Evolutionary conservation across 768 basidiomycete genomes (phyloP), one percentile per base, ranked within the genome.

Genomic region (Calocybe gangraenosa): DNA sequence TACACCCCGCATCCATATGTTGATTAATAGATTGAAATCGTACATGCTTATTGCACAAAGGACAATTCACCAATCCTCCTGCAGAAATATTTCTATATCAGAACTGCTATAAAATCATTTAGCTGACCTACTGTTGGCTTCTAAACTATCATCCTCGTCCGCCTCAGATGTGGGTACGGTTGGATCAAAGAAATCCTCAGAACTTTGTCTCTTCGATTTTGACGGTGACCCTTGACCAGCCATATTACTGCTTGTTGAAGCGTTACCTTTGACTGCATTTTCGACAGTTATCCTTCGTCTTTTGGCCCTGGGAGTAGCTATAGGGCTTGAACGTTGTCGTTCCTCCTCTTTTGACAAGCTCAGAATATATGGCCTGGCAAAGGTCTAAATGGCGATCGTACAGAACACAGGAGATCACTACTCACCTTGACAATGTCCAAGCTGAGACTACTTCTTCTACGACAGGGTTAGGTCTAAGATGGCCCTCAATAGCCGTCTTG

Each of bases 391-490:
- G 25, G 11, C 5, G 11, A 28, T 28, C 5, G 5, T 6, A 11
- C 11, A 28, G 5, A 11, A 28, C 6, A 28, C 25, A 6, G 11
- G 11, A 28, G 25, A 6, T 28, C 11, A 28, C 5, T 28, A 28
- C 5, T 11, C 50, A 90, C 89, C 90, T 79, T 17, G 82, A 78
- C 28, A 61, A 62, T 48, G 77, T 78, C 87, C 89, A 92, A n/a
- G 79, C 70, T n/a, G 68, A 63, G 2, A 87, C 76, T 9, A 73
- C 74, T 48, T 80, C 83, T 59, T 88, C 90, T 36, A 92, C 58
- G n/a, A 66, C 71, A n/a, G 77, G 67, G 57, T 87, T 87, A 30
- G 78, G 73, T 51, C 86, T 66, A 44, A 92, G 66, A 36, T 84
- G 78, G 2, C 71, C 73, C 58, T 90, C 87, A 10, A 70, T 71